A percentile compares a stretch with the other conserved stretches of the same genome.
phyloP scores from a whole-genome alignment of 768 basidiomycete species.

The Tricholoma flavovirens region DNA sequence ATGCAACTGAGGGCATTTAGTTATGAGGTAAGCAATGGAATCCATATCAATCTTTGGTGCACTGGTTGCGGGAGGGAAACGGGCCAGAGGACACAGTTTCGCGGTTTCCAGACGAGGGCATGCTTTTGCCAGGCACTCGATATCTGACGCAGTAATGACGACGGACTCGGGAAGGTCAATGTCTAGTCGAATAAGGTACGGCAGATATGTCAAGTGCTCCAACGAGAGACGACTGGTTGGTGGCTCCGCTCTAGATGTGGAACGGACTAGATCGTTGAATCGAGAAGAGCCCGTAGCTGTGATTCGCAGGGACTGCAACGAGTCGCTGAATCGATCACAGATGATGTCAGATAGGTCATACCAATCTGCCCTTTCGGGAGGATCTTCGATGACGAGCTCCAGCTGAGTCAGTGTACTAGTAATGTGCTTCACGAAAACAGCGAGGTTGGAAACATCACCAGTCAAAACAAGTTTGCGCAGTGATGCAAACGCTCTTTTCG shows the following conservation, averaged over 20 bases:
- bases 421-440: conserved; percentile 66
- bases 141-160: conserved; percentile 56
- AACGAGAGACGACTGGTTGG: conserved; percentile 58
- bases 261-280: conserved; percentile 77
- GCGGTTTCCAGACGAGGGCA: conserved; percentile 69
- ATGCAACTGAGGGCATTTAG: conserved; percentile 54
- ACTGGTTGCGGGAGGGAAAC: conserved; percentile 48
- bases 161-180: conserved; percentile 77
- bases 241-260: conserved; percentile 61
- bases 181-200: conserved; percentile 55
- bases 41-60: conserved; percentile 59
- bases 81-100: conserved; percentile 60
- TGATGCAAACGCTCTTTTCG: conserved; percentile 50
- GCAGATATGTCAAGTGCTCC: conserved; percentile 48
- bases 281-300: conserved; percentile 65
- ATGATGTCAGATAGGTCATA: conserved; percentile 61
- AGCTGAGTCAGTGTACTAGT: conserved; percentile 59
- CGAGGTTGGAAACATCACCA: conserved; percentile 64
- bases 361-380: conserved; percentile 72
- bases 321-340: conserved; percentile 54
- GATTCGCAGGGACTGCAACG: conserved; percentile 56
- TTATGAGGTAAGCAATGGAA: conserved; percentile 53
- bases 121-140: conserved; percentile 50
- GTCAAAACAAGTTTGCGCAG: conserved; percentile 61
- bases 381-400: conserved; percentile 76